phyloP scores from a whole-genome alignment of 169 alveolate species.

The Blepharisma undulans region DNA sequence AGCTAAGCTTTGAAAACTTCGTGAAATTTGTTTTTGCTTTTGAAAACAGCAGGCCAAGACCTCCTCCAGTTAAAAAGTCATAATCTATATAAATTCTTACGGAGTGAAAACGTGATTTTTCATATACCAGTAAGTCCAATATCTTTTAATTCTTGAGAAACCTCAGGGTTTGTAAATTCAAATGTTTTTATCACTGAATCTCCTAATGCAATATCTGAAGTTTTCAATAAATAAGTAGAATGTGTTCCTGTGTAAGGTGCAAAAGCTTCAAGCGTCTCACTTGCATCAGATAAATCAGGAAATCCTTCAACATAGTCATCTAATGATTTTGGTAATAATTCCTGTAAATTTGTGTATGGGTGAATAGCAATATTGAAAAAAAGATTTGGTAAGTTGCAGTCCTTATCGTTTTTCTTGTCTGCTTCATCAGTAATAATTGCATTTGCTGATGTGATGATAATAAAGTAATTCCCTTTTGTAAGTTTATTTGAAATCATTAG shows the following conservation, averaged over 20 bases:
- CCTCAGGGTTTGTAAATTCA: neutral
- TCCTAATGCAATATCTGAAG: neutral
- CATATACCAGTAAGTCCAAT: conserved; percentile 27
- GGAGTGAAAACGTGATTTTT: conserved; percentile 15
- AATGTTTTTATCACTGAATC: neutral
- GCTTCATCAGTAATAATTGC: neutral
- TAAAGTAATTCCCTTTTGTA: neutral
- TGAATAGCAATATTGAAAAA: neutral
- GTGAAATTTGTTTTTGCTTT: neutral
- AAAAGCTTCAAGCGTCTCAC: neutral
- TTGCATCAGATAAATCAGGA: neutral
- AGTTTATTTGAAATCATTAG: neutral
- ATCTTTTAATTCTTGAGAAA: neutral
- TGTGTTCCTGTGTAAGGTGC: neutral
- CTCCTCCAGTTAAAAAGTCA: neutral
- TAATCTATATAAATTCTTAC: neutral
- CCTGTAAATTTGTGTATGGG: neutral
- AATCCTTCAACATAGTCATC: neutral
- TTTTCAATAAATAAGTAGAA: neutral
- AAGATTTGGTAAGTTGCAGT: neutral
- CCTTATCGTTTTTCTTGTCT: neutral
- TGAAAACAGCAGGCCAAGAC: neutral
- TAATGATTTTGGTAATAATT: neutral
- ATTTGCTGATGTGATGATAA: neutral
- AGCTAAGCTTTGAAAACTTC: neutral